Base-by-base conservation (phyloP, 202 grass and related monocot species). In the Dendrocalamus latiflorus region DNA sequence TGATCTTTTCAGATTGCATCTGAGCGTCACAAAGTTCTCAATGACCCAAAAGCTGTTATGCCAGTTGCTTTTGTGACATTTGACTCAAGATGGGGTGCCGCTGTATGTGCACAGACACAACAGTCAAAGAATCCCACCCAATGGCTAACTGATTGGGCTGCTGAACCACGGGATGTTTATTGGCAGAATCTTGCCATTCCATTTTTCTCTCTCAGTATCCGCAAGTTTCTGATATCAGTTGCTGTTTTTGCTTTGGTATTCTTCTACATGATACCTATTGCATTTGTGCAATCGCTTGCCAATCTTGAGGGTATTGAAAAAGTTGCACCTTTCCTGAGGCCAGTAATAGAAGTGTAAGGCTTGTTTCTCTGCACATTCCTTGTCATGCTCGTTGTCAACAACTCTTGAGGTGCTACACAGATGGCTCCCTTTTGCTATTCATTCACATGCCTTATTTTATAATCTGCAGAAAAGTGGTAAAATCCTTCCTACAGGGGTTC, bases 271-370 rank as follows among this genome's bases (percentile, higher is more conserved):
- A 98, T 95, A 53, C 95, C 95, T 12, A 98, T 98, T 61, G 89
- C 93, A 38, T 95, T 98, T 81, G 95, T 98, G 65, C 95, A 95
- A 86, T 98, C 95, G 33, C 95, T 98, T 83, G 95, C 95, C 76
- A 98, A 98, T 93, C 93, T 98, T 21, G 95, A 98, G 86, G 92
- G 92, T 82, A 88, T 98, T 58, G 95, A 98, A 89, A 95, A 93
- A 76, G 93, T 98, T 78, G 95, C 95, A 47, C 95, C 95, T 15
- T 98, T 98, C 82, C 70, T 98, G 47, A 93, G 86, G 77, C 90
- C 91, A 70, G 89, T 95, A n/a, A 90, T 95, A 64, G 93, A 98
- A 63, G 81, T 72, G 95, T 98, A 91, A 93, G 89, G 47, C 34
- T 87, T 66, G 20, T 82, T 58, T 50, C 21, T 42, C 36, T 81